Conservation (phyloP, 176 grass and related monocot species). For the Eremochloa ophiuroides region DNA sequence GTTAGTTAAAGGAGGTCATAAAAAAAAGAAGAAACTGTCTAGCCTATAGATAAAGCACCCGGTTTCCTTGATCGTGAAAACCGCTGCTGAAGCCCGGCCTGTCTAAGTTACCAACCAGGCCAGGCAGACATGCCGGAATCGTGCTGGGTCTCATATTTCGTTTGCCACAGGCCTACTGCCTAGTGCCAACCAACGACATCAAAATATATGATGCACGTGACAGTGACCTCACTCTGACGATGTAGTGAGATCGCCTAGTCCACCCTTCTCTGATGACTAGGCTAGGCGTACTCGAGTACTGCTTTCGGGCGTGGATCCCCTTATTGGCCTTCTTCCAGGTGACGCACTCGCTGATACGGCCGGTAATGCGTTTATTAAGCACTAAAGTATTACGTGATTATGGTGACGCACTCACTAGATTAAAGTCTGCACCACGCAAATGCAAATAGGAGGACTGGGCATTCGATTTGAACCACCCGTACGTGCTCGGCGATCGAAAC, state of each 20-base stretch:
- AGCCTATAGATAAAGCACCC: too few species aligned
- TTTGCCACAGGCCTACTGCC: background rate
- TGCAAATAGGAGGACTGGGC: background rate
- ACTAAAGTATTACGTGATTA: conserved; percentile 6
- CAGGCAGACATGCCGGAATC: background rate
- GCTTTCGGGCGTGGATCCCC: background rate
- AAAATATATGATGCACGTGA: background rate
- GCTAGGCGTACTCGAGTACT: background rate
- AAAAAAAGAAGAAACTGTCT: too few species aligned
- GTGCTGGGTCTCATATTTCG: background rate
- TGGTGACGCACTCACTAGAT: background rate
- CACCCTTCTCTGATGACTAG: background rate
- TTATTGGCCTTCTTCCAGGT: background rate
- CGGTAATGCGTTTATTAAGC: background rate
- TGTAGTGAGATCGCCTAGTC: background rate
- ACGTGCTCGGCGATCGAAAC: background rate
- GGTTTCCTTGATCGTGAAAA: background rate
- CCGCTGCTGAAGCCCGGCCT: background rate
- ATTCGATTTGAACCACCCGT: background rate
- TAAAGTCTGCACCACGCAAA: background rate
- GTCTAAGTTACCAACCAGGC: background rate
- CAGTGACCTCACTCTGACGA: conserved; percentile 18
- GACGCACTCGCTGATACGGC: background rate
- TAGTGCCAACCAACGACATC: background rate
- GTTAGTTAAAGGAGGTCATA: too few species aligned